Base-by-base conservation (phyloP, 768 basidiomycete genomes). In the Cyathus striatus region DNA sequence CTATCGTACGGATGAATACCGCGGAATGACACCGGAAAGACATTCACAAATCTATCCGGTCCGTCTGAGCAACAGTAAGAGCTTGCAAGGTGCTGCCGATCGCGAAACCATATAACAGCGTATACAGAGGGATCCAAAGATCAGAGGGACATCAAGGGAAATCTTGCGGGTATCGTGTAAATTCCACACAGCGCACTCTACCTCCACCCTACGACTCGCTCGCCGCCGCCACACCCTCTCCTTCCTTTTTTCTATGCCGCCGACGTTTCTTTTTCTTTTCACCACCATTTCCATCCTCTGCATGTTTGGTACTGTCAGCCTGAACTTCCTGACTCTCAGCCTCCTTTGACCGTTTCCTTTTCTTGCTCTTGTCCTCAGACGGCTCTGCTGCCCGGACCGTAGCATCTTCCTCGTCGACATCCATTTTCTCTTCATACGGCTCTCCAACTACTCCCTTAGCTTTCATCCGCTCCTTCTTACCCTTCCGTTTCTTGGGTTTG, bases 401-500 rank as follows among this genome's bases (percentile, higher is more conserved):
- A 9, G 38, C 42, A 12, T 35, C 43, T 9, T 41, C 49, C n/a
- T 30, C 56, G 36, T 24, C 49, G 40, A 40, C 44, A n/a, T 27
- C 49, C 41, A 41, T 54, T 43, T 63, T 22, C 79, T 68, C 54
- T 81, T 80, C 57, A 75, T 79, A 62, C 37, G 18, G 35, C 27
- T 35, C 56, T 23, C 34, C 61, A 22, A 49, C 56, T n/a, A 51
- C 57, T 23, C 55, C 65, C 51, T 72, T 81, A 51, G 70, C 49
- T 49, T 68, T 76, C 65, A 74, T 63, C 25, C 83, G 69, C 61
- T 86, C 83, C 62, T 84, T 85, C 72, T 77, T 84, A 10, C 83
- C 83, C 52, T 71, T 82, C 52, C 84, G 60, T 63, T 80, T 84
- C 70, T 83, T 85, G 45, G 46, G 54, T 33, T 63, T 65, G 49